These are phyloP conservation scores for Penicillium rolfsii DNA, from an alignment of 2,329 filamentous ascomycete species.

Conservation along the genomic window DNA sequence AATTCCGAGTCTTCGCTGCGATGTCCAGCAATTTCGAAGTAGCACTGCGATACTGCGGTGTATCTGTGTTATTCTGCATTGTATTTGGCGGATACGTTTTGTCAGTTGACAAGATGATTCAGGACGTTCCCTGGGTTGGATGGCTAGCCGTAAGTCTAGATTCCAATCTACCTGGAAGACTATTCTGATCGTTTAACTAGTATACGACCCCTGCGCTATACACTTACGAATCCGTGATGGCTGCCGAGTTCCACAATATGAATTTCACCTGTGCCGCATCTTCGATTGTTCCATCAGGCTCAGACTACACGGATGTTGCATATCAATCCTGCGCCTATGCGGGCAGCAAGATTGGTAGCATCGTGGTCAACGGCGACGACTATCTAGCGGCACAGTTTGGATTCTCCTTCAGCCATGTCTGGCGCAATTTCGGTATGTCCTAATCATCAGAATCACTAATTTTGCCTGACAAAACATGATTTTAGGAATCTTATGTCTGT, in stretches of 20 bases:
- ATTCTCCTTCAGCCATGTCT: slow-evolving; percentile 57
- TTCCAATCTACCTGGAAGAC: neutral
- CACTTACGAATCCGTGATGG: slow-evolving; percentile 65
- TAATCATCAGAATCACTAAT: too few species aligned
- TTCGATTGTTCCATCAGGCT: slow-evolving; percentile 61
- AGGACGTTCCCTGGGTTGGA: slow-evolving; percentile 64
- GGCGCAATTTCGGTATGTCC: slow-evolving; percentile 65
- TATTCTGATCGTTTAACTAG: slow-evolving; percentile 30
- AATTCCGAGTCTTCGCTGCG: slow-evolving; percentile 66
- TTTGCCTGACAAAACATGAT: too few species aligned
- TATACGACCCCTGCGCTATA: slow-evolving; percentile 56
- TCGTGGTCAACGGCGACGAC: slow-evolving; percentile 54
- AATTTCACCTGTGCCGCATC: slow-evolving; percentile 59
- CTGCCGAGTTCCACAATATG: slow-evolving; percentile 62
- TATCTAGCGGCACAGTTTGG: slow-evolving; percentile 59
- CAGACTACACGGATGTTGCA: slow-evolving; percentile 52
- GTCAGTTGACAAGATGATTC: slow-evolving; percentile 59
- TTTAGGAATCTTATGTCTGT: slow-evolving; percentile 67
- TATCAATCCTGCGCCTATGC: slow-evolving; percentile 62
- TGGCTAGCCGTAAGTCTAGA: slow-evolving; percentile 50
- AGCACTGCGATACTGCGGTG: slow-evolving; percentile 62
- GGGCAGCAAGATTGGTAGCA: slow-evolving; percentile 56
- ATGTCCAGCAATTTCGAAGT: slow-evolving; percentile 64
- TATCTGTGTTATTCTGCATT: slow-evolving; percentile 61
- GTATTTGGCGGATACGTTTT: slow-evolving; percentile 67